A percentile compares a stretch with the other conserved stretches of the same genome.
These are phyloP conservation scores for Oryza nivara DNA, from an alignment of 176 grass and related monocot species.

Conservation along the genomic window DNA sequence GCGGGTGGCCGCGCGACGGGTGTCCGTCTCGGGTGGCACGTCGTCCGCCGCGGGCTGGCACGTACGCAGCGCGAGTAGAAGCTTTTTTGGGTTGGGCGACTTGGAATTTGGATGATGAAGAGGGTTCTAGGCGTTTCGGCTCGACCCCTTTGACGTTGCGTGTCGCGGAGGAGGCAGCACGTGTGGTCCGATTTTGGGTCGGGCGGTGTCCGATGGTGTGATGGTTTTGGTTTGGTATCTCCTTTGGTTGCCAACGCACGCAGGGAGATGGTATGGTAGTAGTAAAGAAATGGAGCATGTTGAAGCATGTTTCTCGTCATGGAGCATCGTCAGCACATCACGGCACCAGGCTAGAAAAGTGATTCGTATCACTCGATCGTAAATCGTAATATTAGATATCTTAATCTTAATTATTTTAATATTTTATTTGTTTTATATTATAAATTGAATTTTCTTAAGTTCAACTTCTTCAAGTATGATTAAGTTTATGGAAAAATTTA, in stretches of 20 bases:
- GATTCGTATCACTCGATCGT: no score
- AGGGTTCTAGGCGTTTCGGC: conserved; percentile 29
- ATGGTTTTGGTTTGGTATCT: not conserved
- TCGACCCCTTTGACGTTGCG: not conserved
- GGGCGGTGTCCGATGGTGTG: not conserved
- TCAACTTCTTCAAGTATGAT: no score
- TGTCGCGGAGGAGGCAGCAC: not conserved
- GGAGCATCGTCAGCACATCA: not conserved
- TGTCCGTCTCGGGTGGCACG: conserved; percentile 39
- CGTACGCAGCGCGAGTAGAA: not conserved
- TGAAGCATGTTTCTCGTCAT: not conserved
- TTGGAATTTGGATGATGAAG: conserved; percentile 20
- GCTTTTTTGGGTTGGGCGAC: not conserved
- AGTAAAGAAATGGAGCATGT: not conserved
- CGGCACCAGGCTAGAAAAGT: not conserved
- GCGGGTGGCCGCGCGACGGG: conserved; percentile 46
- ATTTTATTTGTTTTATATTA: no score
- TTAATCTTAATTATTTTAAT: no score
- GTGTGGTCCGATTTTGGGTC: not conserved
- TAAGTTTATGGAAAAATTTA: no score
- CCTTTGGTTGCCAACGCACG: not conserved
- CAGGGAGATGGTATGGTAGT: not conserved
- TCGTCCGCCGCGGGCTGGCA: not conserved
- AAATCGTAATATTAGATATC: no score
- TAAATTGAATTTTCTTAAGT: no score